phyloP scores from a whole-genome alignment of 2,329 filamentous ascomycete genomes.

The Geosmithia putterillii region DNA sequence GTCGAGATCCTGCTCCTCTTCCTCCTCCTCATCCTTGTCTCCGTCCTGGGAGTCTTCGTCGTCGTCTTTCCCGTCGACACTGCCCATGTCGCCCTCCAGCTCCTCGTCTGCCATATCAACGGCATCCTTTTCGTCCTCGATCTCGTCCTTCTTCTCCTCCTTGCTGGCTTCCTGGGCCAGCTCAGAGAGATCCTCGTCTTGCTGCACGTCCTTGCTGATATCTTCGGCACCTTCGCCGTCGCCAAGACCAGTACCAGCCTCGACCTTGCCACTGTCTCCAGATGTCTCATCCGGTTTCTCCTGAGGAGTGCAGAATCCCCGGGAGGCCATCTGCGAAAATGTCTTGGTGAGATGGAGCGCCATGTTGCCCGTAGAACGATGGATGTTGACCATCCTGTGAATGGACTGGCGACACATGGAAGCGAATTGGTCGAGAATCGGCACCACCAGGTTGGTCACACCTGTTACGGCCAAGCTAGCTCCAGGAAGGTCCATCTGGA shows the following conservation, averaged over 20 bases:
- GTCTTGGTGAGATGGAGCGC: conserved; percentile 63
- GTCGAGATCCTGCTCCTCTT: conserved; percentile 66
- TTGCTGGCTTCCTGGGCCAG: conserved; percentile 74
- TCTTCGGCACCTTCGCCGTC: conserved; percentile 93
- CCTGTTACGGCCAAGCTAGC: conserved; percentile 16
- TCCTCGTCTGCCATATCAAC: conserved; percentile 92
- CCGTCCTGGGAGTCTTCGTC: conserved; percentile 49
- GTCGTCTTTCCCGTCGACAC: conserved; percentile 48
- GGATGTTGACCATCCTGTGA: conserved; percentile 46
- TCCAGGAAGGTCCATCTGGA: conserved; percentile 15
- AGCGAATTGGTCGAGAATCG: conserved; percentile 65
- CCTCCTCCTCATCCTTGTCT: conserved; percentile 51
- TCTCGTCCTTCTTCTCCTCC: conserved; percentile 44
- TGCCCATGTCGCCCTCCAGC: conserved; percentile 71
- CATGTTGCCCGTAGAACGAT: conserved; percentile 61
- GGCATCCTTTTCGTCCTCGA: conserved; percentile 72
- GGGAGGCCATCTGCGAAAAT: conserved; percentile 65
- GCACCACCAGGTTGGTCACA: conserved; percentile 28
- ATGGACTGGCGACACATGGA: conserved; percentile 47
- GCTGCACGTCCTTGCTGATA: conserved; percentile 91
- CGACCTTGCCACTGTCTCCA: conserved; percentile 64
- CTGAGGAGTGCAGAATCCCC: conserved; percentile 85
- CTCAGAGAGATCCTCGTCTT: conserved; percentile 87
- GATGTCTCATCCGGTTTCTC: conserved; percentile 65
- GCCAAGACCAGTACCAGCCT: conserved; percentile 84